Evolutionary conservation across 306 rosid genomes (phyloP), one percentile per base, ranked within the genome.

Genomic region (Prunus fruticosa): DNA sequence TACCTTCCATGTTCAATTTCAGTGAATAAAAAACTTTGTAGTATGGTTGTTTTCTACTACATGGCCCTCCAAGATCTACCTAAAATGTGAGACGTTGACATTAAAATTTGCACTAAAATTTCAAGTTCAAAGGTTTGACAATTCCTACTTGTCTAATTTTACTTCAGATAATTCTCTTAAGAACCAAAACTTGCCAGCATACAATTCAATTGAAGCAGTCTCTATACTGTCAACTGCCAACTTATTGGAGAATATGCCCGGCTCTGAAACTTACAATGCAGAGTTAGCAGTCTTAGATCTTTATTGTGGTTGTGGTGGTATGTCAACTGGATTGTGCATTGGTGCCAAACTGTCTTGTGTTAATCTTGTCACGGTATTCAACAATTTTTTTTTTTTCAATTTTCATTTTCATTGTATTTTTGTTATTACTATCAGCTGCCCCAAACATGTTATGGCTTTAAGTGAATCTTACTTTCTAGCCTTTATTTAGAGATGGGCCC

Each of bases 251-350:
- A 76, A 75, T 64, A 79, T 68, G 53, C 83, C 82, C 27, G 41
- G 75, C 73, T 56, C 70, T 61, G 81, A 83, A 67, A 77, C 77
- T 46, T 16, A 38, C 72, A 77, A 78, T 75, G 80, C 80, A 45
- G 86, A 90, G 69, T 74, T 91, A 77, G 73, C 81, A 57, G 78
- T 94, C 58, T 83, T 94, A 62, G 98, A 94, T 85, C 87, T 94
- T 38, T 94, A 81, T 79, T 81, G 97, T 68, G 98, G 98, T 71
- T 94, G 98, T 79, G 98, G 98, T 83, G 97, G 95, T 77, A 94
- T 94, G 98, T 94, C 98, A 65, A 91, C 97, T 83, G 98, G 98
- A 71, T 80, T 94, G 84, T 86, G 94, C 83, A 84, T 89, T 47
- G 98, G 98, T 75, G 91, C 95, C 82, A 91, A 87, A 86, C 68